Base-by-base conservation (phyloP, 2,329 filamentous ascomycete genomes). In the Penicillium sp. region DNA sequence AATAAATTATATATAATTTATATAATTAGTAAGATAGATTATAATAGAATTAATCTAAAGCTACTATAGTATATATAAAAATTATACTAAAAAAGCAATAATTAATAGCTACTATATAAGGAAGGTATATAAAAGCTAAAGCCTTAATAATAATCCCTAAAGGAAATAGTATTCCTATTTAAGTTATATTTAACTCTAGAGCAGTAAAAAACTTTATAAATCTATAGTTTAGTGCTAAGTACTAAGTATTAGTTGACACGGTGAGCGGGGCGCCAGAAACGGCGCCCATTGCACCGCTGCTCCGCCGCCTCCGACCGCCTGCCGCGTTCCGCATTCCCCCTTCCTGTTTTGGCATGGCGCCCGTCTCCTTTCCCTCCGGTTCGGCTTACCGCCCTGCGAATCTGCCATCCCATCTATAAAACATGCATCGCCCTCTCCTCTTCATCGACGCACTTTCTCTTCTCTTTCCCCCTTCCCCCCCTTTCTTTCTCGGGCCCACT, bases 341-440 rank as follows among this genome's bases (percentile, higher is more conserved):
- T 56, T 53, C 32, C 21, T 45, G 53, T 25, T 53, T 54, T 34
- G 47, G 25, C 25, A 27, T 27, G 25, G 25, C 25, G 25, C 25
- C 25, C 25, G 11, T 27, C 25, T 27, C 25, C 25, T 27, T n/a
- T 20, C 25, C 25, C 25, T 27, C 25, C 25, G 25, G 25, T 27
- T 27, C 25, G 25, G 25, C 6, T 27, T 53, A 45, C 37, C 15
- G 20, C 29, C 30, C 25, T 27, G 36, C 27, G 4, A 37, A 37
- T 37, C 50, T 41, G 46, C 45, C 46, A 23, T 41, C 38, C 20
- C 25, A 53, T 57, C 55, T 57, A 58, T 58, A 56, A 51, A 58
- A 56, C 15, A 43, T 48, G 34, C 32, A 31, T 50, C 33, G 36
- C 23, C 39, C 45, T 38, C 52, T 47, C 41, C 48, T 36, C 47